Percentiles rank a stretch among this genome's conserved stretches.
Conservation (phyloP, 192 early-diverging fungal species). For the Gryganskiella cystojenkinii region DNA sequence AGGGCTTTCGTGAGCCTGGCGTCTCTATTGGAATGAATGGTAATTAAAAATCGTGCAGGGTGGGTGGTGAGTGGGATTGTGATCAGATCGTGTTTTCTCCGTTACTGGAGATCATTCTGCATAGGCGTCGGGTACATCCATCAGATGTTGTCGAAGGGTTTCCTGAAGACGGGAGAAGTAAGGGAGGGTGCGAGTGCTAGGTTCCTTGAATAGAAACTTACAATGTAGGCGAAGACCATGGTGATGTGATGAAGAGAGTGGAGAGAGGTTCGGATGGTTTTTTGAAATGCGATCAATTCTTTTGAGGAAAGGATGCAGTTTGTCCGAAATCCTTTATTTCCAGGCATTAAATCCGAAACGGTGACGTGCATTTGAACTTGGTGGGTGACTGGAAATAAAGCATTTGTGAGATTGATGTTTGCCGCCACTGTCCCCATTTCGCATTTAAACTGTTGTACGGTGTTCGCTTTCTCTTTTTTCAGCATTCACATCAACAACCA, state of each 20-base stretch:
- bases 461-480: neutral
- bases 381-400: neutral
- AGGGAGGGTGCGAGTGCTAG: too few relatives aligned
- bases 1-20: conserved; percentile 29
- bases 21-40: conserved; percentile 14
- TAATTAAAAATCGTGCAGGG: neutral
- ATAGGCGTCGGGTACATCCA: neutral
- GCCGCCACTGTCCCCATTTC: neutral
- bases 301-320: neutral
- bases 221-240: conserved; percentile 53
- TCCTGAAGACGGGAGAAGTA: too few relatives aligned
- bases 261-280: neutral
- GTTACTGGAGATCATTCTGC: too few relatives aligned
- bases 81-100: neutral
- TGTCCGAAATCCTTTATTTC: neutral
- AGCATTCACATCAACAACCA: neutral
- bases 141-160: neutral
- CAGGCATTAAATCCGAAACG: neutral
- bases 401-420: neutral
- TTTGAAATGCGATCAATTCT: neutral
- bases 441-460: neutral
- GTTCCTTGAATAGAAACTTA: too few relatives aligned
- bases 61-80: neutral
- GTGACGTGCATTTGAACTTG: too few relatives aligned
- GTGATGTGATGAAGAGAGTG: conserved; percentile 2